Evolutionary conservation across 768 basidiomycete genomes (phyloP).

Genomic region (Chalciporus pseudorubinellus): DNA sequence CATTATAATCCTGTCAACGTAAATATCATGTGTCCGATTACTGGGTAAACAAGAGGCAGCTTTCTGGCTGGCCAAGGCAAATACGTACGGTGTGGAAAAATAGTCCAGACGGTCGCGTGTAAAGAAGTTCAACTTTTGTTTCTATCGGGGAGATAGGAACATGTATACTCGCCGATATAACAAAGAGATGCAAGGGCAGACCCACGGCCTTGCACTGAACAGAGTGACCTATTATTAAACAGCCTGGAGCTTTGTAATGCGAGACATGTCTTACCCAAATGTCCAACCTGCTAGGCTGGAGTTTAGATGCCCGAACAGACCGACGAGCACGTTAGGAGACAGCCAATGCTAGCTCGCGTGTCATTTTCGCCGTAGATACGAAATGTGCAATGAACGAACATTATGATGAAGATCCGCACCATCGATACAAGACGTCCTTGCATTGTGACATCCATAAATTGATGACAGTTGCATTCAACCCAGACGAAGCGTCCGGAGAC

Average conservation of each 20-base stretch:
- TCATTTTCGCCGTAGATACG: neutral
- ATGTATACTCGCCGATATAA: conserved; percentile 6
- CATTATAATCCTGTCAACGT: neutral
- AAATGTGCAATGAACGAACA: neutral
- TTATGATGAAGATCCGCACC: neutral
- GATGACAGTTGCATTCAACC: neutral
- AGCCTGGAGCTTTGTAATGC: too few species aligned
- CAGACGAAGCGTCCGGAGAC: neutral
- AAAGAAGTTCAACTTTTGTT: conserved; percentile 1
- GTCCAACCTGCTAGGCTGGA: too few species aligned
- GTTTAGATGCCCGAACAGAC: conserved; percentile 7
- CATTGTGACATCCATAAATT: too few species aligned
- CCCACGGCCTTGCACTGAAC: conserved; percentile 7
- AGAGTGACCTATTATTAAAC: neutral
- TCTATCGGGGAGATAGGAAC: conserved; percentile 6
- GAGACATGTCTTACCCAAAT: neutral
- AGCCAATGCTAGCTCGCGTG: neutral
- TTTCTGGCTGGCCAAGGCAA: conserved; percentile 8
- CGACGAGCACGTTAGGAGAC: conserved; percentile 5
- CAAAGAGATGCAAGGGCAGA: conserved; percentile 15
- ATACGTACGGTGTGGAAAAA: conserved; percentile 22
- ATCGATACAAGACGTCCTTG: too few species aligned
- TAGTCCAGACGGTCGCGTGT: conserved; percentile 8
- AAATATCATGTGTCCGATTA: conserved; percentile 14
- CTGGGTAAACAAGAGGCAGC: conserved; percentile 15